Base-by-base conservation (phyloP, 305 asterid species). In the Lippia alba region DNA sequence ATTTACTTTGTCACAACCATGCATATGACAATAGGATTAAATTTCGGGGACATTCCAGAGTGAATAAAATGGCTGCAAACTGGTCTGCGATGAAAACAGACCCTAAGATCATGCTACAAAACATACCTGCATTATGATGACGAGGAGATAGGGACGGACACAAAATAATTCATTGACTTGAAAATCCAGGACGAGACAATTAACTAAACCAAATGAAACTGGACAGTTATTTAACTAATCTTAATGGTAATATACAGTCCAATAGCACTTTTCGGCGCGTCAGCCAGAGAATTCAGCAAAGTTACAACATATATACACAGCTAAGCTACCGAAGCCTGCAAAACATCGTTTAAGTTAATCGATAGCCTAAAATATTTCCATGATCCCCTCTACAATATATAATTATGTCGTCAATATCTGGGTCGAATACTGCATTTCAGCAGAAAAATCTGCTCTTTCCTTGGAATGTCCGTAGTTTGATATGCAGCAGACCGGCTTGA, bases 251-350 rank as follows among this genome's bases (percentile, higher is more conserved):
- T 17, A 36, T 55, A 32, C 51, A 57, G 17, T 1, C 9, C 8
- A 41, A 5, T 24, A 7, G 24, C 44, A 41, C 33, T 34, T 17
- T 49, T 33, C 39, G 2, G 17, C 50, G 40, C 49, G 45, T 15
- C 53, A 40, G 34, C 20, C 64, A 36, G 60, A 41, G 12, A 56
- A 57, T 44, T 44, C 34, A 48, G 59, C 41, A 55, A 17, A 67
- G 56, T 75, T 76, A 79, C 54, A 56, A 61, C 34, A 15, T 51
- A 51, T 56, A 56, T 73, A 69, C 69, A 70, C 49, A 44, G 0
- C 12, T 11, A 44, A 8, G 10, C 49, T 33, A 63, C 32, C 19
- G 64, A 68, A 50, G 45, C 65, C 58, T 61, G 18, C 18, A 65
- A 19, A 60, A 17, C 56, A 24, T 51, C 64, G 34, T 51, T 36